These are phyloP conservation scores for Botryotinia convoluta DNA, from an alignment of 2,329 filamentous ascomycete genomes.

Conservation along the genomic window DNA sequence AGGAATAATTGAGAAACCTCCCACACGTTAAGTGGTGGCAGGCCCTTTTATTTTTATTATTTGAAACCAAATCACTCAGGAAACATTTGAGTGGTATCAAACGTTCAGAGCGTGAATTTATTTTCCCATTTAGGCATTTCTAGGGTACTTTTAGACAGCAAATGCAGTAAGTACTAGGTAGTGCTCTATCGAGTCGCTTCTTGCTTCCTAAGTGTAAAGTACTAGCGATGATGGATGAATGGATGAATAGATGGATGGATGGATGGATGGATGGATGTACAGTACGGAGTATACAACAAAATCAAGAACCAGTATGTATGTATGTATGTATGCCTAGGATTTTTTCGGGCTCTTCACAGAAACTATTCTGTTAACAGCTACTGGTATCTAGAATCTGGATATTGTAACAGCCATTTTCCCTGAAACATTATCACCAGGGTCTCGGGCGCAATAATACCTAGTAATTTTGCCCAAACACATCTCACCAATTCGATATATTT, in stretches of 20 bases:
- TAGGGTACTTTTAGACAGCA: not conserved
- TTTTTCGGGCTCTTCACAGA: constrained; percentile 11
- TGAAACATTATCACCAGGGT: constrained; percentile 8
- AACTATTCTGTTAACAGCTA: constrained; percentile 11
- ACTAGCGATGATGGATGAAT: not conserved
- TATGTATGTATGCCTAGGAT: no score
- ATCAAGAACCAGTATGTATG: not conserved
- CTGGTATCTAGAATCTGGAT: not conserved
- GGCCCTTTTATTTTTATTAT: not conserved
- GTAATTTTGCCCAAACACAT: not conserved
- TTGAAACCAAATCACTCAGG: not conserved
- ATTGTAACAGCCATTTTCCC: constrained; percentile 4
- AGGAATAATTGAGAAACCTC: not conserved
- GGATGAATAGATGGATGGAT: not conserved
- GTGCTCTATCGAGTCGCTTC: not conserved
- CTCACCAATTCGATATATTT: not conserved
- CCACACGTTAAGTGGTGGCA: not conserved
- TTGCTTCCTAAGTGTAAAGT: not conserved
- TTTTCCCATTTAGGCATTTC: not conserved
- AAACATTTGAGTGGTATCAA: not conserved
- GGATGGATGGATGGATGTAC: not conserved
- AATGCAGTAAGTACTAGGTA: not conserved
- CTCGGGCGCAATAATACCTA: not conserved
- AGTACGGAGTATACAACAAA: not conserved
- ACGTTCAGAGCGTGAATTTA: not conserved